Conservation (phyloP, 257 asterid species). For the Lithospermum erythrorhizon region DNA sequence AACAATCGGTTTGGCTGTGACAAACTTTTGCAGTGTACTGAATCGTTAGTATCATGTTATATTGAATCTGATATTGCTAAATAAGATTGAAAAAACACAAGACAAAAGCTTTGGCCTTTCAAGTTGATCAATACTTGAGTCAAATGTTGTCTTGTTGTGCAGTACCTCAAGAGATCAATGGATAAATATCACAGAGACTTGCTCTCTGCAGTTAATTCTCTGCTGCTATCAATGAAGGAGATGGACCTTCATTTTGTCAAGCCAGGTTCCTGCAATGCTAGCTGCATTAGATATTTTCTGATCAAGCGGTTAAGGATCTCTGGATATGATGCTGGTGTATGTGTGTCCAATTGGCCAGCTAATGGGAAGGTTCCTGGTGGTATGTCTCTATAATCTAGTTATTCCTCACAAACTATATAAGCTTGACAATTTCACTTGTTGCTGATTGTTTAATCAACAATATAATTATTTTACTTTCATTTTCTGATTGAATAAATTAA, state of each 20-base stretch:
- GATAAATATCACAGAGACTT: constrained; percentile 49
- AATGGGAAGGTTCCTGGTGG: constrained; percentile 67
- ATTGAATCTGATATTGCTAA: background rate
- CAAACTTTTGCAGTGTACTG: background rate
- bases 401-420: background rate
- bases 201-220: constrained; percentile 42
- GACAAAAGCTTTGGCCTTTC: background rate
- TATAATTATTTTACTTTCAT: no score
- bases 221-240: constrained; percentile 37
- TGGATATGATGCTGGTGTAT: constrained; percentile 71
- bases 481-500: background rate
- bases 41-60: background rate
- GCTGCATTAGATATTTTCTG: constrained; percentile 55
- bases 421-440: background rate
- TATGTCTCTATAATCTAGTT: background rate
- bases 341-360: constrained; percentile 64
- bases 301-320: constrained; percentile 53
- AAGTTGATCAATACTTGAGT: background rate
- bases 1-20: background rate
- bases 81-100: background rate
- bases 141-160: constrained; percentile 5
- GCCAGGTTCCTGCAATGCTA: constrained; percentile 54
- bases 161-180: constrained; percentile 40
- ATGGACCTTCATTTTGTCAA: constrained; percentile 33
- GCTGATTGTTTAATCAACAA: background rate